Evolutionary conservation across 2,329 filamentous ascomycete species (phyloP), one percentile per base, ranked within the genome.

Genomic region (Beauveria sp.): DNA sequence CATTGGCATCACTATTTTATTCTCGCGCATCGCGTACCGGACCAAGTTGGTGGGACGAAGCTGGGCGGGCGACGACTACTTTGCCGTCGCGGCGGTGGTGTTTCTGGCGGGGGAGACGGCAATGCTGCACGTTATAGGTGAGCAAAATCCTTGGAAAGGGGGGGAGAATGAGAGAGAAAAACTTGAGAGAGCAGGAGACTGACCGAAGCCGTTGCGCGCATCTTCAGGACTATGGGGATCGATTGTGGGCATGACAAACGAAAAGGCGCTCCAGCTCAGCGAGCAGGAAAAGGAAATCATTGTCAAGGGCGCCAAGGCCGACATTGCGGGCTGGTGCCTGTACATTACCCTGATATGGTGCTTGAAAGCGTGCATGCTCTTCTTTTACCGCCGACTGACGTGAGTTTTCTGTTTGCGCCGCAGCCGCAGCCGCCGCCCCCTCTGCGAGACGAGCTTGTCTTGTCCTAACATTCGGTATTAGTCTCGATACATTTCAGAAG

Each of bases 21-120:
- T 77, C 2, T 61, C 75, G 5, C 73, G 77, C 16, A 73, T 75
- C 61, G 73, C 72, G 62, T 71, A 75, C 2, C 67, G 77, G 40
- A 70, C 70, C 65, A 75, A 70, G 57, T 64, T 70, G 7, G 73
- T 78, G 3, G 76, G 76, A 1, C 66, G 75, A 61, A 73, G 72
- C 14, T 76, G 72, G 68, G 71, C 77, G 20, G 74, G 75, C 2
- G 77, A 79, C 63, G 77, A 79, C 53, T 73, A 71, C 55, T 78
- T 79, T 60, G 70, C 75, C 0, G 61, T 75, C 18, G 51, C 71
- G 5, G 67, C 70, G 0, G 63, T 77, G 5, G 3, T 76, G 0
- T 73, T 77, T 50, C 76, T 74, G 71, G 76, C 74, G 26, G 59
- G 59, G 16, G 59, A 61, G 47, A 56, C 59, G 43, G 44, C 54